phyloP scores from a whole-genome alignment of 108 stramenopile species.

The Schizochytrium sp. region DNA sequence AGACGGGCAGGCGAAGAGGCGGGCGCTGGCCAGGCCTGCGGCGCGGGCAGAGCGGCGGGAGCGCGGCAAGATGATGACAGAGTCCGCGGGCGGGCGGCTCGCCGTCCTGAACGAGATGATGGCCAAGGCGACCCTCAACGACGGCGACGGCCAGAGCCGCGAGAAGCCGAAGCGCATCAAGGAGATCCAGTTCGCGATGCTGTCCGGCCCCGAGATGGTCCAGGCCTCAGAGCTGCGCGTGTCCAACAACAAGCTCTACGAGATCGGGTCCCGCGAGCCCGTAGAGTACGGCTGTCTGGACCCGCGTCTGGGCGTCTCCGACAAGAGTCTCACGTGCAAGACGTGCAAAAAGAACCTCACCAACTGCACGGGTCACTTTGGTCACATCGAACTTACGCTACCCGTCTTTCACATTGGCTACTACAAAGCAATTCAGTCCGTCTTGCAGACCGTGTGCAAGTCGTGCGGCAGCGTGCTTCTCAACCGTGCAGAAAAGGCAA shows the following conservation, averaged over 20 bases:
- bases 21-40: too few species aligned
- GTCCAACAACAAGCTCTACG: conserved; percentile 77
- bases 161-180: conserved; percentile 74
- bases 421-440: conserved; percentile 76
- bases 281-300: conserved; percentile 83
- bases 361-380: conserved; percentile 93
- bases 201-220: conserved; percentile 79
- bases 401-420: conserved; percentile 97
- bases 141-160: neutral
- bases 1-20: too few species aligned
- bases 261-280: conserved; percentile 77
- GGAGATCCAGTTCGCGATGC: conserved; percentile 87
- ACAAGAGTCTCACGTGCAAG: conserved; percentile 71
- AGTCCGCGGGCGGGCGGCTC: neutral
- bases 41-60: too few species aligned
- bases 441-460: conserved; percentile 94
- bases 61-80: too few species aligned
- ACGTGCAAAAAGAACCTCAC: conserved; percentile 78
- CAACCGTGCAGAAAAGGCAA: neutral
- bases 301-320: conserved; percentile 80
- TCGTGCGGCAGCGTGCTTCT: conserved; percentile 82
- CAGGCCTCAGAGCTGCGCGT: conserved; percentile 86
- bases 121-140: neutral
- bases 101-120: neutral
- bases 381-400: conserved; percentile 81